Base-by-base conservation (phyloP, 148 eudicot genomes). In the Limonium bicolor region DNA sequence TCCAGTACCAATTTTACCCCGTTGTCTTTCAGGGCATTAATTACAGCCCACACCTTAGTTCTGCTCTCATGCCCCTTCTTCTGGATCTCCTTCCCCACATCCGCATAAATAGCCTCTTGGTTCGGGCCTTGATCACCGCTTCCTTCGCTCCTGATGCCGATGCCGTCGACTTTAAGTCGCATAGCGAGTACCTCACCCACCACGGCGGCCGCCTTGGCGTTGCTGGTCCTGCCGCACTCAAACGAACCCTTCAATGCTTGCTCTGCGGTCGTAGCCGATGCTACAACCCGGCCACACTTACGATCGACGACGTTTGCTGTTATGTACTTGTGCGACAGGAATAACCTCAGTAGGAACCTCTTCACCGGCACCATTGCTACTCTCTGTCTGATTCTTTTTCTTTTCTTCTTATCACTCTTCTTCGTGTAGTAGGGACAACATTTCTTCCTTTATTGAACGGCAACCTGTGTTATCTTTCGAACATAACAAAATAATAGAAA, bases 11-110 rank as follows among this genome's bases (percentile, higher is more conserved):
- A n/a, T 35, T 59, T 60, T 9, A 60, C 65, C 0, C 58, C 65
- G 36, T 46, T 45, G 41, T 53, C 31, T 27, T 40, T 68, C 3
- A 72, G 64, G 9, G 70, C 67, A 41, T 72, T 61, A 18, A 68
- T 67, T 54, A 72, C 27, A 22, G 68, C 78, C 78, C 71, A 68
- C 1, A 72, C 59, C 61, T 68, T 72, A 21, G 71, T 65, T 7
- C 26, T n/a, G 20, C 40, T 53, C 33, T 37, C 36, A 12, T 28
- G 22, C 15, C 58, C 65, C 31, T 60, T 60, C 52, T 53, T 60
- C 48, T 46, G 40, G 22, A 60, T 36, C 47, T 60, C 58, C 39
- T 60, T 60, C 5, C 22, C 40, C 4, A 61, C 60, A 21, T 61
- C 54, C 0, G 34, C 60, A 20, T 47, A 49, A 25, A 61, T 54